Base-by-base conservation (phyloP, 768 basidiomycete genomes). In the Suillus occidentalis region DNA sequence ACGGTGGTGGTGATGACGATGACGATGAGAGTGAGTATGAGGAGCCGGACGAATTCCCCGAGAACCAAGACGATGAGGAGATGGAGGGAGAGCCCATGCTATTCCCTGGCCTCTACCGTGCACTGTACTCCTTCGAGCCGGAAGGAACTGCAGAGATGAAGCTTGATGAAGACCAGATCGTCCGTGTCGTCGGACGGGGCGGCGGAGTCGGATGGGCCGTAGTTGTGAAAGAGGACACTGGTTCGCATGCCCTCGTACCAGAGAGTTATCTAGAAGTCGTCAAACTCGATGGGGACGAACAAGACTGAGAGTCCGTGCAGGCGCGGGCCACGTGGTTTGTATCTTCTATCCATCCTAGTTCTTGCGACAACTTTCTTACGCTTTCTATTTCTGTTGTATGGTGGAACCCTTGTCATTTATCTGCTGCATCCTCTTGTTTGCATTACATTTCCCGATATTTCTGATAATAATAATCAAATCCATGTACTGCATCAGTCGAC, bases 91-190 rank as follows among this genome's bases (percentile, higher is more conserved):
- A 76, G 16, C 71, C 64, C 1, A 81, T 80, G 49, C 81, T 92
- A 2, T 76, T 80, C 25, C 89, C 92, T 0, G 93, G 93, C 0
- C 65, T 90, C 1, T 95, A 95, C 71, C 85, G 89, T 18, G 91
- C 93, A 9, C 14, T 92, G 74, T 95, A 89, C 67, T 81, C 87
- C 5, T 94, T 95, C 67, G 87, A 88, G 65, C 89, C 91, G 0
- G 91, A 94, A 70, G 89, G 91, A 2, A 86, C 85, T 20, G 89
- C 91, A 40, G 94, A 95, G 85, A 92, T 94, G 91, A 81, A 80
- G 52, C 76, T 95, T 62, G 85, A 82, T 67, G 90, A 92, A 75
- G 93, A 89, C 55, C 90, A 94, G 77, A 68, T 90, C 56, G 88
- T 95, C 16, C 80, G 81, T 2, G 90, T 93, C 34, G 75, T 92